Evolutionary conservation across 208 protist species (phyloP).

Genomic region (Strigomonas galati): DNA sequence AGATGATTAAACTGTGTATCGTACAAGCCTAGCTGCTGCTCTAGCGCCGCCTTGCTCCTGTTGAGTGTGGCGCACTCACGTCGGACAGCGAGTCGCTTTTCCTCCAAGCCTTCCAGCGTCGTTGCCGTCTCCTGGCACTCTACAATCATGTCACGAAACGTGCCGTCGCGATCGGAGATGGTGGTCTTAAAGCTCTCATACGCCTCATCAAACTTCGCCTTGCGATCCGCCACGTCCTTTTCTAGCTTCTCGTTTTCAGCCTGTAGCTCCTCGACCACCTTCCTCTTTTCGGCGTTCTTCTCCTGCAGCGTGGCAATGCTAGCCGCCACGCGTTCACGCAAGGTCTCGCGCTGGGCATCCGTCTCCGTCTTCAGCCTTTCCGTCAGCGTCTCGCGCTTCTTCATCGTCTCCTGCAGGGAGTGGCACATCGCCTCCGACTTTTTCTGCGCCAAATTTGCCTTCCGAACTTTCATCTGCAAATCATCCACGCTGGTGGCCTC

Average conservation of each 20-base stretch:
- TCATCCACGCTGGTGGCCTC: conserved; percentile 35
- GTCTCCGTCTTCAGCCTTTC: conserved; percentile 51
- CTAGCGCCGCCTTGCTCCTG: conserved; percentile 26
- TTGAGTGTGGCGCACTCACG: conserved; percentile 45
- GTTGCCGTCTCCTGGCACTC: conserved; percentile 32
- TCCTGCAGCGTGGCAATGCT: conserved; percentile 45
- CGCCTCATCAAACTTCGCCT: conserved; percentile 54
- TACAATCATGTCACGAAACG: conserved; percentile 48
- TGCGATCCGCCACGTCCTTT: conserved; percentile 36
- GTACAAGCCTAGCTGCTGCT: conserved; percentile 70
- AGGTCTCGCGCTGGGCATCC: conserved; percentile 38
- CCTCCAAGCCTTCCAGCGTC: conserved; percentile 56
- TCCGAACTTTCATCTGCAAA: conserved; percentile 25
- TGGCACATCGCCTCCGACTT: conserved; percentile 45
- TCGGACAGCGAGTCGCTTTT: conserved; percentile 36
- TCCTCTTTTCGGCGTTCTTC: conserved; percentile 37
- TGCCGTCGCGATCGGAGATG: conserved; percentile 31
- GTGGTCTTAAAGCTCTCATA: conserved; percentile 33
- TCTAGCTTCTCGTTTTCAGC: conserved; percentile 53
- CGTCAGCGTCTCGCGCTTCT: conserved; percentile 41
- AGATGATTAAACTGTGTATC: conserved; percentile 56
- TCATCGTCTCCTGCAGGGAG: conserved; percentile 43
- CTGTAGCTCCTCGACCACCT: conserved; percentile 29
- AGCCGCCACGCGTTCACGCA: conserved; percentile 37
- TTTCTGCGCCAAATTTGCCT: conserved; percentile 21